phyloP scores from a whole-genome alignment of 441 rosid genomes.

The Melastoma candidum region DNA sequence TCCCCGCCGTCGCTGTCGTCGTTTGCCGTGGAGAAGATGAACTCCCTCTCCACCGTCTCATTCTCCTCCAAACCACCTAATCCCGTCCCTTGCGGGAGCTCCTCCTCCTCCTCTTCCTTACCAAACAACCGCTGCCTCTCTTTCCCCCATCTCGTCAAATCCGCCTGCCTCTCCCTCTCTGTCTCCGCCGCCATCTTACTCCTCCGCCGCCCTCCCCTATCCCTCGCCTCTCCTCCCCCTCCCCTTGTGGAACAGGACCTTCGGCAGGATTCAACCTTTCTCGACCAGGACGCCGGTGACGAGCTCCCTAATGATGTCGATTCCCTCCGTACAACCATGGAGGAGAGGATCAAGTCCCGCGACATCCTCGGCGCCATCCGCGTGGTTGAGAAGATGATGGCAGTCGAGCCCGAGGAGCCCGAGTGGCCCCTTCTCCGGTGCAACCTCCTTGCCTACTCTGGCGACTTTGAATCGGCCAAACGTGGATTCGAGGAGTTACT shows the following conservation, averaged over 20 bases:
- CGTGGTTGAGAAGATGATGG: conserved; percentile 53
- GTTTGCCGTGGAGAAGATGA: too few species aligned
- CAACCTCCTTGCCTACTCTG: conserved; percentile 46
- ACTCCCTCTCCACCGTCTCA: neutral
- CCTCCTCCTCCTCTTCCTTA: conserved; percentile 23
- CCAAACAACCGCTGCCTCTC: conserved; percentile 7
- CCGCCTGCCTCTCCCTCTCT: conserved; percentile 46
- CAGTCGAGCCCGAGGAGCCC: conserved; percentile 54
- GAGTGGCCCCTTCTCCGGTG: conserved; percentile 70
- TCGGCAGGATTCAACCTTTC: conserved; percentile 16
- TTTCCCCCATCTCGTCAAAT: conserved; percentile 23
- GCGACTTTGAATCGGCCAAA: conserved; percentile 48
- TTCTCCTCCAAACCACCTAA: conserved; percentile 4
- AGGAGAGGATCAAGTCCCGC: conserved; percentile 40
- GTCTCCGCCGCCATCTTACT: conserved; percentile 55
- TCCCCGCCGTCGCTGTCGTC: too few species aligned
- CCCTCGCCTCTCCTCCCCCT: conserved; percentile 43
- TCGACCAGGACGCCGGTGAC: conserved; percentile 40
- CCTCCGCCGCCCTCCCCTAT: conserved; percentile 37
- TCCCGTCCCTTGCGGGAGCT: conserved; percentile 10
- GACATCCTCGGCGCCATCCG: conserved; percentile 45
- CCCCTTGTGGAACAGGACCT: conserved; percentile 22
- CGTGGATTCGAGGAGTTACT: conserved; percentile 55
- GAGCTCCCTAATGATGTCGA: conserved; percentile 48
- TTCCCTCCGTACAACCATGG: conserved; percentile 55